phyloP scores from a whole-genome alignment of 2,329 filamentous ascomycete genomes.

The Cryphonectria naterciae region DNA sequence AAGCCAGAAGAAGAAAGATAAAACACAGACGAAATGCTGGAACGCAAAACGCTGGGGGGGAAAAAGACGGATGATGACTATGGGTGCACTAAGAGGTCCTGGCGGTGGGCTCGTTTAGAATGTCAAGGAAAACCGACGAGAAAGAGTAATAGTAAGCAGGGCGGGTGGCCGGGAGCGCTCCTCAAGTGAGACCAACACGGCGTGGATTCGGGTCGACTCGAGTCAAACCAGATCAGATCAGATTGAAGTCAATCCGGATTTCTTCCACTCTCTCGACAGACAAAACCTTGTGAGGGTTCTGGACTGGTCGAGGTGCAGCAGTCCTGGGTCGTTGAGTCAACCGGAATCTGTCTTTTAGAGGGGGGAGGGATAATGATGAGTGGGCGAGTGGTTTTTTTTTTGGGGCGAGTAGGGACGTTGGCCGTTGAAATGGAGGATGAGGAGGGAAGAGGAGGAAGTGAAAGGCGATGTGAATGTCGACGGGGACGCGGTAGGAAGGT shows the following conservation, averaged over 20 bases:
- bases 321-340: background rate
- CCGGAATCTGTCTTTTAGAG: background rate
- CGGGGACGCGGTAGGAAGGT: background rate
- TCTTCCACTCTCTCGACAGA: background rate
- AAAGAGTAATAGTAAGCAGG: constrained; percentile 16
- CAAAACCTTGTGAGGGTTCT: background rate
- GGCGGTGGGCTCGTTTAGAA: constrained; percentile 10
- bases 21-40: constrained; percentile 14
- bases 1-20: constrained; percentile 18
- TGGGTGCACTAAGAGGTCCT: constrained; percentile 6
- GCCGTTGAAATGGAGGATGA: background rate
- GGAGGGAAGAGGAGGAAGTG: constrained; percentile 6
- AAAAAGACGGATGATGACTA: constrained; percentile 4
- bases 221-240: constrained; percentile 4
- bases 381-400: background rate
- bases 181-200: constrained; percentile 13
- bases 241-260: background rate
- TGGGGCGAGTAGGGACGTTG: background rate
- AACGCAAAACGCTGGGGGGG: constrained; percentile 8
- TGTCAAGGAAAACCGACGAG: constrained; percentile 4
- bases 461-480: constrained; percentile 1
- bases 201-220: constrained; percentile 11
- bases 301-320: background rate
- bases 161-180: constrained; percentile 11
- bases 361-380: background rate